Conservation (phyloP, 257 asterid species). For the Solanum tacnaense region DNA sequence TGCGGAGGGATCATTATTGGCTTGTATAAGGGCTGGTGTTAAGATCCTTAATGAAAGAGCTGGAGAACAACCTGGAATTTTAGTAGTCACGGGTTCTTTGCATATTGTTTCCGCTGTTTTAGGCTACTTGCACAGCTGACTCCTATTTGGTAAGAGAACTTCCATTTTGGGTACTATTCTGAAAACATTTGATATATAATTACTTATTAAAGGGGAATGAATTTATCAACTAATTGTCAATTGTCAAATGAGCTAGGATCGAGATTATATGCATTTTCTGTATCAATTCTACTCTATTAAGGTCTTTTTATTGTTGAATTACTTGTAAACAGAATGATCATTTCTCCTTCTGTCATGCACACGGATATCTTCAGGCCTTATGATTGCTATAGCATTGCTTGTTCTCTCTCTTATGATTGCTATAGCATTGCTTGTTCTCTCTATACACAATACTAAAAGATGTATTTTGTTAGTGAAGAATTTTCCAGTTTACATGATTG, state of each 20-base stretch:
- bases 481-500: not conserved
- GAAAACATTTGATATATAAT: not conserved
- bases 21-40: conserved; percentile 36
- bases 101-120: conserved; percentile 77
- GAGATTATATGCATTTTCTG: not conserved
- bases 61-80: conserved; percentile 28
- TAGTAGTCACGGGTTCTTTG: conserved; percentile 79
- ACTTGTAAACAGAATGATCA: not conserved
- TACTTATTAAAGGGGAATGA: not conserved
- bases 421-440: not conserved
- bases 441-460: not conserved
- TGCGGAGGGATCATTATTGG: conserved; percentile 34
- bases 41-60: conserved; percentile 29
- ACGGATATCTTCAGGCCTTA: not conserved
- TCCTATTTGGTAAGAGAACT: not conserved
- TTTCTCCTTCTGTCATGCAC: not conserved
- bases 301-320: not conserved
- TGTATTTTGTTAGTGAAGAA: not conserved
- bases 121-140: conserved; percentile 18
- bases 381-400: not conserved
- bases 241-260: not conserved
- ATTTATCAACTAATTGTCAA: not conserved
- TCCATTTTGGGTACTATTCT: not conserved
- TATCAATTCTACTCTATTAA: not conserved
- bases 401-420: not conserved